phyloP scores from a whole-genome alignment of 2,329 filamentous ascomycete species.

The Sodiomyces alkalinus region DNA sequence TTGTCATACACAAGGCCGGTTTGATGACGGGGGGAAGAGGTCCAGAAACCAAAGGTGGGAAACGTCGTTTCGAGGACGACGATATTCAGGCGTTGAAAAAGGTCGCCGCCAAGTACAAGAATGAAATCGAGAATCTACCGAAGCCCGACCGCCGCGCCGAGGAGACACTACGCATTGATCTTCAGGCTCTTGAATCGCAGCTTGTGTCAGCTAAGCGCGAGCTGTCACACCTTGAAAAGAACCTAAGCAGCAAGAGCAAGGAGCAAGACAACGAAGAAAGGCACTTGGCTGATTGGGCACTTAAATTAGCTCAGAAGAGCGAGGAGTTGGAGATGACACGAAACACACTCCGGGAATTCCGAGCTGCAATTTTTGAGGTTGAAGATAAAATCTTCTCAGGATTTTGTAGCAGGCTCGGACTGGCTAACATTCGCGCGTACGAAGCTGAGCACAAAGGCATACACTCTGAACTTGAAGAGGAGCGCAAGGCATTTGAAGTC shows the following conservation, averaged over 20 bases:
- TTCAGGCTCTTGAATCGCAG: conserved; percentile 66
- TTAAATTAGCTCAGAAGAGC: conserved; percentile 62
- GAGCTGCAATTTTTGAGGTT: conserved; percentile 55
- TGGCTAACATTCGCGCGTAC: conserved; percentile 80
- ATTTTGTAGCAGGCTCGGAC: conserved; percentile 80
- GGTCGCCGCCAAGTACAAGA: conserved; percentile 58
- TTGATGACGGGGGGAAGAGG: conserved; percentile 92
- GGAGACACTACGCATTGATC: conserved; percentile 64
- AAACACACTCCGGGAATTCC: conserved; percentile 34
- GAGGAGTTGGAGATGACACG: conserved; percentile 47
- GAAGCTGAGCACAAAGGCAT: conserved; percentile 84
- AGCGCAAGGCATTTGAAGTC: conserved; percentile 71
- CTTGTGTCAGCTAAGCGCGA: conserved; percentile 60
- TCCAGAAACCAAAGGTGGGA: conserved; percentile 55
- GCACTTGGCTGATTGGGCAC: conserved; percentile 61
- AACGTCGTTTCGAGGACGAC: conserved; percentile 76
- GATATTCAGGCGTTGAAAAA: conserved; percentile 77
- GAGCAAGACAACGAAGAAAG: conserved; percentile 60
- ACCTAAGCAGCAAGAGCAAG: conserved; percentile 69
- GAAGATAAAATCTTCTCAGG: conserved; percentile 76
- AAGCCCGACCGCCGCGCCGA: conserved; percentile 68
- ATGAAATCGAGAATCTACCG: conserved; percentile 67
- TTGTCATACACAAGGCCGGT: conserved; percentile 89
- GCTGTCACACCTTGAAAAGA: conserved; percentile 62
- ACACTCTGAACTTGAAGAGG: conserved; percentile 79